Evolutionary conservation across 2,329 filamentous ascomycete species (phyloP), one percentile per base, ranked within the genome.

Genomic region (Colletotrichum lupini): DNA sequence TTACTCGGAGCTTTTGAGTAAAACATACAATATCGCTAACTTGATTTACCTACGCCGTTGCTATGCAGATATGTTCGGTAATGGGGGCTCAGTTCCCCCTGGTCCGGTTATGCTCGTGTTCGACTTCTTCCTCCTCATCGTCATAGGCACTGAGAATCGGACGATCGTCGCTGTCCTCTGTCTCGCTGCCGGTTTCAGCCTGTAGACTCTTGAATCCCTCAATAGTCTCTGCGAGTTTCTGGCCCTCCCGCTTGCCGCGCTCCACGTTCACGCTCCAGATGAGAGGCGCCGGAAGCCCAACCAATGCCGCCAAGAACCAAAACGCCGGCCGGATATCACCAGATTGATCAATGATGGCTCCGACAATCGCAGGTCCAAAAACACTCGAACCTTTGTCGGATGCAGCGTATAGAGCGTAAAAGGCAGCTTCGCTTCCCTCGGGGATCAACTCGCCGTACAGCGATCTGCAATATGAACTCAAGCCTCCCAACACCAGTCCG

Each of bases 341-440:
- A 32, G 92, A 93, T 63, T 86, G 90, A 82, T 98, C 95, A 14
- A 97, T 98, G 76, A 99, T 98, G 14, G 92, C 91, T 1, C 95
- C 97, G 0, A 99, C 97, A 80, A 99, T 96, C 0, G 95, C 93
- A 0, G 97, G 97, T 0, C 97, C 97, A 82, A 99, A 98, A 2
- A 98, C 88, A 80, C 94, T 97, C 26, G 94, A 97, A 1, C 96
- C 95, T 82, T 99, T 99, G 82, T 99, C 97, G 1, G 97, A 98
- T 75, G 98, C 98, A 46, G 97, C 97, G 80, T 98, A 99, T 1
- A 99, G 87, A 0, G 96, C 95, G 80, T 97, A 99, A 80, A 99
- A 99, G 0, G 96, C 95, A 0, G 97, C 95, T 83, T 99, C 97
- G 35, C 93, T 97, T 4, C 97, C 97, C 0, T 95, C 94, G 1